Conservation (phyloP, 208 protist species). For the Wallacemonas sp. region DNA sequence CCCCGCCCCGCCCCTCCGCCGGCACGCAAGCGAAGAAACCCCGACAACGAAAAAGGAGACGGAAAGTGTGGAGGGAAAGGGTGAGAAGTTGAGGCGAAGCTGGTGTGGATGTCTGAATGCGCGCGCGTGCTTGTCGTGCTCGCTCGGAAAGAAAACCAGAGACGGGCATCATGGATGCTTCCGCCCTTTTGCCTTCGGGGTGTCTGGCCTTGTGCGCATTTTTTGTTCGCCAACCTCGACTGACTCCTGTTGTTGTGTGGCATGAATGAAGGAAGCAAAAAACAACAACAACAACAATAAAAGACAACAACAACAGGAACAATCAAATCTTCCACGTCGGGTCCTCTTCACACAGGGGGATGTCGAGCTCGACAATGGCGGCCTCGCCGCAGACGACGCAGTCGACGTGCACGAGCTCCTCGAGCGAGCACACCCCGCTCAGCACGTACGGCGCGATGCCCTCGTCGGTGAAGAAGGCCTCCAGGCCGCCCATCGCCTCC, state of each 20-base stretch:
- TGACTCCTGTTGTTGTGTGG: too few species aligned
- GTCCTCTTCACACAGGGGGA: conserved; percentile 51
- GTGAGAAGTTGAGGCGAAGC: too few species aligned
- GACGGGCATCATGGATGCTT: too few species aligned
- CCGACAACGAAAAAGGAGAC: not conserved
- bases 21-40: not conserved
- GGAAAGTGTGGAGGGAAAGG: not conserved
- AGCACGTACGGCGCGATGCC: conserved; percentile 60
- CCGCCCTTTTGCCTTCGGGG: too few species aligned
- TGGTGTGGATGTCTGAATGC: too few species aligned
- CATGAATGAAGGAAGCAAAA: too few species aligned
- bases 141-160: too few species aligned
- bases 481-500: conserved; percentile 55
- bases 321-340: conserved; percentile 47
- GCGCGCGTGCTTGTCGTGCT: too few species aligned
- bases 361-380: conserved; percentile 65
- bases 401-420: conserved; percentile 62
- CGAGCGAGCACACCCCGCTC: conserved; percentile 42
- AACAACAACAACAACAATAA: conserved; percentile 16
- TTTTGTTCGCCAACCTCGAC: too few species aligned
- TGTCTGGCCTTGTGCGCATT: too few species aligned
- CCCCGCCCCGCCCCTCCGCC: too few species aligned
- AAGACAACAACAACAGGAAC: conserved; percentile 18
- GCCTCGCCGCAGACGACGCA: conserved; percentile 85
- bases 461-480: conserved; percentile 69